A percentile compares a stretch with the other conserved stretches of the same genome.
phyloP scores from a whole-genome alignment of 2,329 filamentous ascomycete genomes.

The Neofusicoccum parvum region DNA sequence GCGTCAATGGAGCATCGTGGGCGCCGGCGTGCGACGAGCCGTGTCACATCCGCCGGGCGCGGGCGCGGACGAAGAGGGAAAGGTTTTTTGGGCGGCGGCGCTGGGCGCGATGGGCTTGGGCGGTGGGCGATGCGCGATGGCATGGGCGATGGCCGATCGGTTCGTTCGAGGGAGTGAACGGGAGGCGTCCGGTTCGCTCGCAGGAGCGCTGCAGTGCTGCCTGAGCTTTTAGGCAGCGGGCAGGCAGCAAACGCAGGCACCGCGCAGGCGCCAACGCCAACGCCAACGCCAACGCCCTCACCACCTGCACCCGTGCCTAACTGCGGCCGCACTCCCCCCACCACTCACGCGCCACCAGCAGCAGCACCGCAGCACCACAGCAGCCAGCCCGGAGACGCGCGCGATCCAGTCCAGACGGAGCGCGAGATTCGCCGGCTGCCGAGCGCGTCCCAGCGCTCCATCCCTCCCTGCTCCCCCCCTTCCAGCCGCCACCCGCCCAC shows the following conservation, averaged over 20 bases:
- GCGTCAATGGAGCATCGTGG: neutral
- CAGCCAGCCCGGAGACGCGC: neutral
- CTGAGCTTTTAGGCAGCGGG: constrained; percentile 2
- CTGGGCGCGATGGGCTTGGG: neutral
- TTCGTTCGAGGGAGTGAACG: neutral
- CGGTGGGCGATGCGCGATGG: neutral
- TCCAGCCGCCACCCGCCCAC: neutral
- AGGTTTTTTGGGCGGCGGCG: neutral
- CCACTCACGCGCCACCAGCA: neutral
- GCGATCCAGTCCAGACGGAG: neutral
- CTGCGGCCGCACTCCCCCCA: neutral
- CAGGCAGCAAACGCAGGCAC: neutral
- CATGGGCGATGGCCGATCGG: constrained; percentile 1
- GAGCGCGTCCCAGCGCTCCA: neutral
- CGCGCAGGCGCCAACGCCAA: neutral
- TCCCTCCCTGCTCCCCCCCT: neutral
- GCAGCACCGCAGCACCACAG: neutral
- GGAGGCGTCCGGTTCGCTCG: neutral
- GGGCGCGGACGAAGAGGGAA: neutral
- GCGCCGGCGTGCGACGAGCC: constrained; percentile 10
- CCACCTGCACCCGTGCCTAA: neutral
- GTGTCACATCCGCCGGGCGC: constrained; percentile 7
- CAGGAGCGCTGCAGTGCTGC: neutral
- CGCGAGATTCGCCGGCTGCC: constrained; percentile 4
- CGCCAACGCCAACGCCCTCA: neutral